Conservation (phyloP, 2,329 filamentous ascomycete genomes). For the Clarireedia paspali region DNA sequence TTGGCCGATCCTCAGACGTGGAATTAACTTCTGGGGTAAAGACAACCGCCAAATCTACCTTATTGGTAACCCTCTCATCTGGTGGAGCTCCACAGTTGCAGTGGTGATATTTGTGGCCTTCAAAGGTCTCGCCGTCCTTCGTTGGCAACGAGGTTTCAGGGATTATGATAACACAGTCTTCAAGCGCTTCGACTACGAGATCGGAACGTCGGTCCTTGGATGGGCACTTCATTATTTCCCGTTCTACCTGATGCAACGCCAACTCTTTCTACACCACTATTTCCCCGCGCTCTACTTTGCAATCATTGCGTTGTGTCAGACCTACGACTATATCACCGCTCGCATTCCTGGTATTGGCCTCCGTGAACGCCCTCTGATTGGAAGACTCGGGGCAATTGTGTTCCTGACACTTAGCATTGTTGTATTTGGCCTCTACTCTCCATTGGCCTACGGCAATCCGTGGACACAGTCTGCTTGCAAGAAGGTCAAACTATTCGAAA, state of each 20-base stretch:
- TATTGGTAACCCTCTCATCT: slow-evolving; percentile 88
- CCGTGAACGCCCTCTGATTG: slow-evolving; percentile 63
- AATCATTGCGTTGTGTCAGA: slow-evolving; percentile 79
- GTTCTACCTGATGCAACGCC: slow-evolving; percentile 95
- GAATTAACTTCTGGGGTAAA: slow-evolving; percentile 99
- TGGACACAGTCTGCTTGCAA: slow-evolving; percentile 90
- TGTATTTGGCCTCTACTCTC: slow-evolving; percentile 78
- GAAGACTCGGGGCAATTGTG: slow-evolving; percentile 62
- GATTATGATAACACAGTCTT: slow-evolving; percentile 79
- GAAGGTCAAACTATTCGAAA: slow-evolving; percentile 75
- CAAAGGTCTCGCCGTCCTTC: slow-evolving; percentile 79
- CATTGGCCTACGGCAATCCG: slow-evolving; percentile 83
- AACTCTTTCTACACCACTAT: slow-evolving; percentile 97
- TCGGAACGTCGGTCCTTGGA: slow-evolving; percentile 80
- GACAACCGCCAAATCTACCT: slow-evolving; percentile 94
- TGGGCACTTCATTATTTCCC: slow-evolving; percentile 99
- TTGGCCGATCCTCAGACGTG: slow-evolving; percentile 85
- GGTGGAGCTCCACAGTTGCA: slow-evolving; percentile 80
- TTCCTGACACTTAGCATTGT: slow-evolving; percentile 69
- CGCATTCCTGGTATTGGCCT: slow-evolving; percentile 63
- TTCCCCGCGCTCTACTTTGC: slow-evolving; percentile 96
- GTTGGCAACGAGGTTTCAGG: slow-evolving; percentile 88
- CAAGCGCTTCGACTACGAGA: slow-evolving; percentile 97
- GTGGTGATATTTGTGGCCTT: slow-evolving; percentile 71
- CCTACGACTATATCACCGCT: slow-evolving; percentile 76